A percentile compares a stretch with the other conserved stretches of the same genome.
These are phyloP conservation scores for Yamadazyma philogaea DNA, from an alignment of 805 yeast species.

Conservation along the genomic window DNA sequence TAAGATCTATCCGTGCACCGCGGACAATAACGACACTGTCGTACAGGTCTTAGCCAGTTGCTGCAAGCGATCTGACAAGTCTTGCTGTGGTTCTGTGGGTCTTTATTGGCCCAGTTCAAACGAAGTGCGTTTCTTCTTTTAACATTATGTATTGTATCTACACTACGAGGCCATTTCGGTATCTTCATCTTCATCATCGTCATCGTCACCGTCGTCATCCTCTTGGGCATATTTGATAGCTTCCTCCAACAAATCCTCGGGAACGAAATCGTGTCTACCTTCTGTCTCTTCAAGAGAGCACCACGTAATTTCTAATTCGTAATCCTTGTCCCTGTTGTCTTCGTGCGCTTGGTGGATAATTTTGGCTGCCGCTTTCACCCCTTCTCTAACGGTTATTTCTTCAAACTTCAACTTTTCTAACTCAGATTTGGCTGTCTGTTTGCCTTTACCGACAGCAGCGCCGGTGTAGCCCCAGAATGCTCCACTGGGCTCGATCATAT, in stretches of 20 bases:
- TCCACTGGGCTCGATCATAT: slow-evolving; percentile 98
- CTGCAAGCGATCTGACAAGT: no score
- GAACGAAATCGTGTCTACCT: slow-evolving; percentile 77
- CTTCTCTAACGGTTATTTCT: slow-evolving; percentile 69
- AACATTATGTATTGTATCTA: neutral
- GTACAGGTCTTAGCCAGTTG: no score
- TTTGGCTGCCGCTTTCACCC: slow-evolving; percentile 90
- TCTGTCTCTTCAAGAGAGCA: slow-evolving; percentile 69
- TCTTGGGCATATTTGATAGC: slow-evolving; percentile 83
- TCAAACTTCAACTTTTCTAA: slow-evolving; percentile 83
- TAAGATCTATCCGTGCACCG: no score
- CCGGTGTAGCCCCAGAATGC: slow-evolving; percentile 96
- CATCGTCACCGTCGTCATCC: slow-evolving; percentile 74
- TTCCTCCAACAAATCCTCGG: slow-evolving; percentile 73
- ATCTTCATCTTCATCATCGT: slow-evolving; percentile 19
- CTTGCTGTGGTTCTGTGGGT: no score
- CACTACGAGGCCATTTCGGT: slow-evolving; percentile 12
- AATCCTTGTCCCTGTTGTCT: slow-evolving; percentile 95
- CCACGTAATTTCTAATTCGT: slow-evolving; percentile 94
- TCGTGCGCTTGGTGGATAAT: slow-evolving; percentile 94
- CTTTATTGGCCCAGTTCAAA: no score
- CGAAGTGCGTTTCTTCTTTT: neutral
- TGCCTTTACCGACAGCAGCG: slow-evolving; percentile 97
- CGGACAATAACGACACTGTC: no score
- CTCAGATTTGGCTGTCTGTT: slow-evolving; percentile 97